A percentile compares a stretch with the other conserved stretches of the same genome.
Conservation (phyloP, 805 yeast genomes). For the Suhomyces vadensis region DNA sequence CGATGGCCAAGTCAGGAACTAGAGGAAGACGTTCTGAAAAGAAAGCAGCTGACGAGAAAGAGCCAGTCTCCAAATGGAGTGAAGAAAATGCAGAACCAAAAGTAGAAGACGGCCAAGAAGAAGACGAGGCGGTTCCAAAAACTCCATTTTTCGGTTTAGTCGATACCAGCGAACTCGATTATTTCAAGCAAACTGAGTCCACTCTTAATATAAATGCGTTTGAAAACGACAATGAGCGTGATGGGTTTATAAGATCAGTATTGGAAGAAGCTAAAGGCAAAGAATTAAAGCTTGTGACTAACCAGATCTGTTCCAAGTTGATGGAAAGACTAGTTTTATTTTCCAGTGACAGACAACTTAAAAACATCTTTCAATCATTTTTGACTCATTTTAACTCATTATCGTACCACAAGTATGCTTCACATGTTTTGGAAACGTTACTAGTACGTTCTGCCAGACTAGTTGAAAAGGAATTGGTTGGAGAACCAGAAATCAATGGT, state of each 20-base stretch:
- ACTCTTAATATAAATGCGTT: conserved; percentile 81
- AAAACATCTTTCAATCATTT: conserved; percentile 64
- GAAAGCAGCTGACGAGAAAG: conserved; percentile 25
- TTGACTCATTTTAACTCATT: conserved; percentile 73
- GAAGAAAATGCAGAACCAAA: conserved; percentile 8
- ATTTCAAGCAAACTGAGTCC: conserved; percentile 90
- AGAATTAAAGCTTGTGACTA: conserved; percentile 88
- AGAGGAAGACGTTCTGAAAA: conserved; percentile 48
- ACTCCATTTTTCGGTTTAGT: conserved; percentile 80
- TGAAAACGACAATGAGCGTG: conserved; percentile 68
- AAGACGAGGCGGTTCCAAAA: conserved; percentile 9
- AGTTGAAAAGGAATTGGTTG: conserved; percentile 68
- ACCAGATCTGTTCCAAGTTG: conserved; percentile 91
- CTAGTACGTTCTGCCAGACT: conserved; percentile 72
- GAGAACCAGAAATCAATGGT: conserved; percentile 22
- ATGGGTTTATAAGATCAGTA: conserved; percentile 71
- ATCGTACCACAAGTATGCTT: conserved; percentile 85
- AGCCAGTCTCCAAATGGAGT: conserved; percentile 1
- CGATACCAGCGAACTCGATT: conserved; percentile 80
- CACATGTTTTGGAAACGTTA: conserved; percentile 90
- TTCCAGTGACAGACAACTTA: conserved; percentile 65
- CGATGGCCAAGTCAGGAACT: conserved; percentile 17
- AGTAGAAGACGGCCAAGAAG: conserved; percentile 10
- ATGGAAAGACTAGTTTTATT: conserved; percentile 80
- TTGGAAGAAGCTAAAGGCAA: conserved; percentile 86